phyloP scores from a whole-genome alignment of 495 filamentous ascomycete species.

The Talaromyces stipitatus region DNA sequence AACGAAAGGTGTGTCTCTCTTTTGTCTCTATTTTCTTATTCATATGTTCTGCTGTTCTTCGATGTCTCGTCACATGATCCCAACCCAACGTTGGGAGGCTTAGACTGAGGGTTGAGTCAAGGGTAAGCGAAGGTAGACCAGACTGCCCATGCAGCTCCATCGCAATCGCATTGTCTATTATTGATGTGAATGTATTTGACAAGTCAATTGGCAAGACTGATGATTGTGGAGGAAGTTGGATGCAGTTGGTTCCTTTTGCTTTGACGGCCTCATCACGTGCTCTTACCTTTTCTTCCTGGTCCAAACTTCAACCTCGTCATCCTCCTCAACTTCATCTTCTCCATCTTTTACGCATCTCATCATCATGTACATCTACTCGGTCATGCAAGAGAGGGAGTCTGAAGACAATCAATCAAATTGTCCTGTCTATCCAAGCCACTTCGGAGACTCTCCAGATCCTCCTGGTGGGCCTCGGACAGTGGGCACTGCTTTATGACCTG shows the following conservation, averaged over 20 bases:
- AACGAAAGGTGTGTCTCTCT: conserved; percentile 24
- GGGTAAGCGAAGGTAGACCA: not conserved
- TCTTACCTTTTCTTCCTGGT: not conserved
- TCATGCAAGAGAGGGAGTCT: not conserved
- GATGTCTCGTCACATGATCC: not conserved
- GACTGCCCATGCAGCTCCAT: not conserved
- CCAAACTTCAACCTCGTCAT: not conserved
- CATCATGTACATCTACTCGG: not conserved
- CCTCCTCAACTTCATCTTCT: not conserved
- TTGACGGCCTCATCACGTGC: not conserved
- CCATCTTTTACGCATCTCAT: not conserved
- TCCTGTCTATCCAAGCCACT: not conserved
- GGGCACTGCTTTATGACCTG: not conserved
- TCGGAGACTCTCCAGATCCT: not conserved
- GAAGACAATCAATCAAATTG: not conserved
- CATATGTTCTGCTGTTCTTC: not conserved
- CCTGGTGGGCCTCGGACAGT: not conserved
- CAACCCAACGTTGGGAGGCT: not conserved
- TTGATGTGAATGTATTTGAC: not conserved
- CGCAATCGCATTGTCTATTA: not conserved
- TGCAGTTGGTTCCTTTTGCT: not conserved
- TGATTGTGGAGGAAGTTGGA: not conserved
- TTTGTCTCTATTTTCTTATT: not conserved
- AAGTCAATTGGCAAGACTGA: not conserved
- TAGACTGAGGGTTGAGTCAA: not conserved